Percentiles rank a stretch among this genome's conserved stretches.
These are phyloP conservation scores for Claviceps pazoutovae DNA, from an alignment of 2,329 filamentous ascomycete genomes.

Conservation along the genomic window DNA sequence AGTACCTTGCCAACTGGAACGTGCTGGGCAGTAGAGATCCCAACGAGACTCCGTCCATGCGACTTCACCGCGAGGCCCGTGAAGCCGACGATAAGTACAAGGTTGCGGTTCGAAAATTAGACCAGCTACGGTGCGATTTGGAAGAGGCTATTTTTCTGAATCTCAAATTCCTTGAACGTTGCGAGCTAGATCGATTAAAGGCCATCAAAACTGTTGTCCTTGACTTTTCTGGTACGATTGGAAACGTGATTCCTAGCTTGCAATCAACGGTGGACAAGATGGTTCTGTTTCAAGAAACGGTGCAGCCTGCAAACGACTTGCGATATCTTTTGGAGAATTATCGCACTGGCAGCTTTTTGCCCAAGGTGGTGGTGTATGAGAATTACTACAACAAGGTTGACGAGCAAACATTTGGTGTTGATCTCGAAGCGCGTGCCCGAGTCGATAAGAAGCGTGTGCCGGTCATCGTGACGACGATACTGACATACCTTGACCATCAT, in stretches of 20 bases:
- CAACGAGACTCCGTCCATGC: conserved; percentile 85
- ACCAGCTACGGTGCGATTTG: conserved; percentile 82
- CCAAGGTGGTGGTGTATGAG: conserved; percentile 85
- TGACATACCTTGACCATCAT: conserved; percentile 91
- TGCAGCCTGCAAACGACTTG: conserved; percentile 83
- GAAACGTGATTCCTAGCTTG: conserved; percentile 92
- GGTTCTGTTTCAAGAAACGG: conserved; percentile 97
- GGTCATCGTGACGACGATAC: conserved; percentile 76
- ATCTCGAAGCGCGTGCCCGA: conserved; percentile 85
- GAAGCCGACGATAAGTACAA: conserved; percentile 95
- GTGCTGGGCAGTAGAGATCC: conserved; percentile 69
- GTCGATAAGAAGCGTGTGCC: conserved; percentile 94
- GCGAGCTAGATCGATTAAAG: conserved; percentile 88
- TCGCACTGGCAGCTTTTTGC: conserved; percentile 82
- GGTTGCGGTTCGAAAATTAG: conserved; percentile 67
- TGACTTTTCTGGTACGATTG: conserved; percentile 92
- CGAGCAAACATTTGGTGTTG: conserved; percentile 94
- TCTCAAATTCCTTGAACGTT: conserved; percentile 91
- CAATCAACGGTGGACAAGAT: conserved; percentile 96
- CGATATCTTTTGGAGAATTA: conserved; percentile 95
- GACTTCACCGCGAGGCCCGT: conserved; percentile 71
- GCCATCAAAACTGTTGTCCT: conserved; percentile 96
- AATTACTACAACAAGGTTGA: conserved; percentile 99
- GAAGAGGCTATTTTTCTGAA: conserved; percentile 91
- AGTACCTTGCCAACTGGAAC: conserved; percentile 87